Evolutionary conservation across 2,329 filamentous ascomycete genomes (phyloP), one percentile per base, ranked within the genome.

Genomic region (Lachnum nothofagi): DNA sequence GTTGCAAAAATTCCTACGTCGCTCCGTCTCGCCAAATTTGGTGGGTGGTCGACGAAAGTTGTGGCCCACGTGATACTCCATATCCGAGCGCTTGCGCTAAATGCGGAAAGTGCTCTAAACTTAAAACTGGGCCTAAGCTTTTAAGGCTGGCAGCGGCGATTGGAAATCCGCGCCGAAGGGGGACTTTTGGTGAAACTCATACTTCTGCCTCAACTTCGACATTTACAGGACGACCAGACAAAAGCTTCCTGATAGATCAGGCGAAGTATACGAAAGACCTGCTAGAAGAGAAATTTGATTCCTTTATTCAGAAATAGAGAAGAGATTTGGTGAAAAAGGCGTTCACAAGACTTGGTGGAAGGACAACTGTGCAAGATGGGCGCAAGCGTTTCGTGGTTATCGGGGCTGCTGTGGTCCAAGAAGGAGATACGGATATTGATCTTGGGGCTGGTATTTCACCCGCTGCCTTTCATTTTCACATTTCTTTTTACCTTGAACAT

Each of bases 381-480:
- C 63, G 74, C 78, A 58, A 75, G 76, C 62, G 72, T 84, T 67
- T 85, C 81, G 68, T 84, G 81, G 80, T 74, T 89, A 63, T 87
- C 85, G 45, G 71, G 73, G 69, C 73, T 94, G 53, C 63, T 95
- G 54, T 97, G 86, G 84, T 75, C 87, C 35, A 97, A 97, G 77
- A 98, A 97, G 75, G 93, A 98, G 74, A 96, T 96, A 58, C 78
- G 93, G 62, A 98, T 98, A 72, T 72, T 98, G 68, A 96, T 96
- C 60, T 73, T 96, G 53, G 91, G 91, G 64, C 80, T 96, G 72
- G 91, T 96, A 85, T 60, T 83, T 67, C 10, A 19, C 35, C 10
- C 38, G 46, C 43, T 40, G 47, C 12, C 43, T 20, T 16, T 42
- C 37, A 41, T 44, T 44, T 34, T 6, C n/a, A 3, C 22, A n/a